These are phyloP conservation scores for Trametes cingulata DNA, from an alignment of 768 basidiomycete genomes.

Conservation along the genomic window DNA sequence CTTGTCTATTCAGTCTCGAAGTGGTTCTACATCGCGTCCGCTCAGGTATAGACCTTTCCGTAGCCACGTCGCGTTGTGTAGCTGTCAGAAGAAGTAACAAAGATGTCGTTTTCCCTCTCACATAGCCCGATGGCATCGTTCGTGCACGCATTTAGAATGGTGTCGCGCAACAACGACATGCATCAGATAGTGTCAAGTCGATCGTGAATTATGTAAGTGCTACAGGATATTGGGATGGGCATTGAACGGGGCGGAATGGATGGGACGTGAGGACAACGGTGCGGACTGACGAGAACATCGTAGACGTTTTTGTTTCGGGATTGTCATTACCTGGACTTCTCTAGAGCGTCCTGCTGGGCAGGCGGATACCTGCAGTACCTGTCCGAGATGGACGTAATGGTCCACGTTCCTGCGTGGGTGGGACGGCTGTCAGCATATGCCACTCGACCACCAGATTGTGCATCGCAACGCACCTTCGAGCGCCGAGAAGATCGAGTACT, in stretches of 20 bases:
- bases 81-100: slow-evolving; percentile 20
- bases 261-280: slow-evolving; percentile 1
- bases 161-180: neutral
- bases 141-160: slow-evolving; percentile 8
- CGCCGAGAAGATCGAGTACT: slow-evolving; percentile 91
- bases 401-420: slow-evolving; percentile 72
- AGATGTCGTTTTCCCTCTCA: neutral
- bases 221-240: neutral
- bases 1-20: slow-evolving; percentile 61
- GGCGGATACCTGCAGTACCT: slow-evolving; percentile 88
- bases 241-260: neutral
- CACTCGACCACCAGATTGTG: neutral
- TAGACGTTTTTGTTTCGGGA: neutral
- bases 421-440: neutral
- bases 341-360: slow-evolving; percentile 53
- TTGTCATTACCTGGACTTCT: slow-evolving; percentile 33
- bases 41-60: slow-evolving; percentile 55
- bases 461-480: slow-evolving; percentile 67
- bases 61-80: slow-evolving; percentile 17
- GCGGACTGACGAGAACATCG: neutral
- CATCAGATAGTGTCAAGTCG: neutral
- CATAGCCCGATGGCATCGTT: slow-evolving; percentile 10
- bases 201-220: neutral
- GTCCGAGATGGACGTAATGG: slow-evolving; percentile 89
- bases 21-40: slow-evolving; percentile 94